phyloP scores from a whole-genome alignment of 768 basidiomycete genomes.

The Pisolithus albus region DNA sequence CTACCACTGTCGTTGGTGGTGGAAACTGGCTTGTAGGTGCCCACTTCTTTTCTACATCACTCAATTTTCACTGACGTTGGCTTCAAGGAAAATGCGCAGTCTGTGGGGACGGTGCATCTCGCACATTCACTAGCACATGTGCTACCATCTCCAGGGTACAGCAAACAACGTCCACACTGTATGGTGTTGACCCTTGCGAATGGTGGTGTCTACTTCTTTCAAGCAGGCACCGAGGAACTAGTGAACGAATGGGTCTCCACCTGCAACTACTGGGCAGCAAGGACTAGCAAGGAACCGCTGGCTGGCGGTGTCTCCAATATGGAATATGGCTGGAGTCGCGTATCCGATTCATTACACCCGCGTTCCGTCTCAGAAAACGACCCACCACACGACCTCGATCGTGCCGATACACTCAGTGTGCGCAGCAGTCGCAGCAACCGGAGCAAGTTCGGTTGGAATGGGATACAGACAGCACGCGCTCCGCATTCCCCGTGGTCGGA shows the following conservation, averaged over 20 bases:
- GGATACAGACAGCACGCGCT: conserved; percentile 55
- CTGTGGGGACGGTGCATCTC: conserved; percentile 77
- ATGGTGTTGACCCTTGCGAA: conserved; percentile 88
- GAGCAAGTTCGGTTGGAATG: conserved; percentile 70
- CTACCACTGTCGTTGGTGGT: conserved; percentile 72
- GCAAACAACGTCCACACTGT: conserved; percentile 83
- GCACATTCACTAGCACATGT: conserved; percentile 85
- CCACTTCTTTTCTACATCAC: neutral
- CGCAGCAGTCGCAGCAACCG: conserved; percentile 69
- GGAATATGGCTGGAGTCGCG: conserved; percentile 97
- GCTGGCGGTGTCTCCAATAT: conserved; percentile 97
- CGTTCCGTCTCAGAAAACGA: conserved; percentile 57
- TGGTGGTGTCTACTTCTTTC: conserved; percentile 95
- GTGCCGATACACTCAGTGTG: conserved; percentile 61
- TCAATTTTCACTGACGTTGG: conserved; percentile 3
- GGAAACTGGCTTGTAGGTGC: conserved; percentile 94
- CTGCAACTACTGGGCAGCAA: conserved; percentile 99
- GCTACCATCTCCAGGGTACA: conserved; percentile 89
- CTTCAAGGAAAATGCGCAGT: conserved; percentile 72
- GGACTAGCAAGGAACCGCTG: conserved; percentile 91
- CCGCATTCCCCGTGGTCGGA: conserved; percentile 72
- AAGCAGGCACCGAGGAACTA: conserved; percentile 97
- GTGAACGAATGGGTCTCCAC: conserved; percentile 98
- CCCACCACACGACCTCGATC: conserved; percentile 40
- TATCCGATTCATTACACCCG: conserved; percentile 47